phyloP scores from a whole-genome alignment of 352 stramenopile species.

The Globisporangium parvum region DNA sequence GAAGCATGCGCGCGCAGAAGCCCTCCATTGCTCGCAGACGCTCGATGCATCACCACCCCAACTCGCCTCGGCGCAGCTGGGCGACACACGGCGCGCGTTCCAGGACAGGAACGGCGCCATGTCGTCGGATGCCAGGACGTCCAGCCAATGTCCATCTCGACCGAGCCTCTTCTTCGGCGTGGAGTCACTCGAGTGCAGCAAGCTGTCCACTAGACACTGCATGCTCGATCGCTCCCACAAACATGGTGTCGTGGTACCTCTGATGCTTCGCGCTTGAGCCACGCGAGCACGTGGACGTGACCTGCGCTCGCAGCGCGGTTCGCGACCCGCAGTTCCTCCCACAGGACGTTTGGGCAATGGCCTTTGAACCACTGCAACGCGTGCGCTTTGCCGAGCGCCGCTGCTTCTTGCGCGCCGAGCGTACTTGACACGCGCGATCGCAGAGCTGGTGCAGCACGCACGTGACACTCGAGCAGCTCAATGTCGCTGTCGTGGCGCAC shows the following conservation, averaged over 20 bases:
- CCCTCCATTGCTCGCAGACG: no score
- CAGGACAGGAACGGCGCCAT: no score
- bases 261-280: background rate
- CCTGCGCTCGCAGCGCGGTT: background rate
- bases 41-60: no score
- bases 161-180: background rate
- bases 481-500: background rate
- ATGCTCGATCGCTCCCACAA: background rate
- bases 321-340: background rate
- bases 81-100: no score
- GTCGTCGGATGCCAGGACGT: no score
- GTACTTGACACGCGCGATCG: background rate
- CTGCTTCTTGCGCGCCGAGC: no score
- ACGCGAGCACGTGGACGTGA: background rate
- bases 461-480: no score
- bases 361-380: background rate
- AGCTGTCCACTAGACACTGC: background rate
- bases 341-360: background rate
- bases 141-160: no score
- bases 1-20: no score
- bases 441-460: no score
- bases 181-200: background rate
- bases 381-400: background rate
- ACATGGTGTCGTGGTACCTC: background rate
- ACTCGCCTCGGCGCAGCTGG: no score